phyloP scores from a whole-genome alignment of 208 protist species.

The Wallacemonas sp. region DNA sequence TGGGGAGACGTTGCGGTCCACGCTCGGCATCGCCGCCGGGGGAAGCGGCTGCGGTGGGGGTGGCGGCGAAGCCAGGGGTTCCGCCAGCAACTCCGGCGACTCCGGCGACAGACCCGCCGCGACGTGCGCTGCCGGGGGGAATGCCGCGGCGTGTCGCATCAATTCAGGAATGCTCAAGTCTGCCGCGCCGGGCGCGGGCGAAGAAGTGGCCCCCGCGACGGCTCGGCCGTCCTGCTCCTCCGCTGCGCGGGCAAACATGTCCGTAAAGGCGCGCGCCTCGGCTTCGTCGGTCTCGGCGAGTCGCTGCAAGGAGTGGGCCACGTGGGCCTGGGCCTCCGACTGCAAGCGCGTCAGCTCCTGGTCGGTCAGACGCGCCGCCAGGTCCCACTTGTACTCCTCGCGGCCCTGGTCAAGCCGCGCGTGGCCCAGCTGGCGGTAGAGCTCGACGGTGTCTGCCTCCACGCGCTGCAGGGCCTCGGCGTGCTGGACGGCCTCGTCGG shows the following conservation, averaged over 20 bases:
- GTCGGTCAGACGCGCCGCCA: slow-evolving; percentile 48
- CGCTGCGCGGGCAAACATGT: not conserved
- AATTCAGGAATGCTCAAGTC: no score
- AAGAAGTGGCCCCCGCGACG: not conserved
- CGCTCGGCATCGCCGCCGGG: no score
- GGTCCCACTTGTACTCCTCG: slow-evolving; percentile 59
- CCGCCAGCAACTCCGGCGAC: no score
- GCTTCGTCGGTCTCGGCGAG: slow-evolving; percentile 16
- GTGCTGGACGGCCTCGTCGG: slow-evolving; percentile 37
- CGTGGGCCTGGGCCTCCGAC: slow-evolving; percentile 39
- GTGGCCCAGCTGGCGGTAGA: slow-evolving; percentile 43
- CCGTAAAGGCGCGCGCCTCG: not conserved
- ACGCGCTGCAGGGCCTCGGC: slow-evolving; percentile 48
- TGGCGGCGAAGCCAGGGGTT: not conserved
- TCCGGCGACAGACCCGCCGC: no score
- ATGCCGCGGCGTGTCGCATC: no score
- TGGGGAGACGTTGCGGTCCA: slow-evolving; percentile 4
- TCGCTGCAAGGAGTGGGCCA: slow-evolving; percentile 37
- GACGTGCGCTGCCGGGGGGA: no score
- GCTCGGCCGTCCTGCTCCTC: no score
- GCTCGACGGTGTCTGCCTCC: slow-evolving; percentile 34
- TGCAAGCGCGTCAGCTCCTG: slow-evolving; percentile 59
- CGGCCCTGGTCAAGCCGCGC: slow-evolving; percentile 44
- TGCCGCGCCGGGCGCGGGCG: no score
- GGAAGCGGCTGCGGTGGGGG: no score